Evolutionary conservation across 2,329 filamentous ascomycete species (phyloP), one percentile per base, ranked within the genome.

Genomic region (Fusarium xyrophilum): DNA sequence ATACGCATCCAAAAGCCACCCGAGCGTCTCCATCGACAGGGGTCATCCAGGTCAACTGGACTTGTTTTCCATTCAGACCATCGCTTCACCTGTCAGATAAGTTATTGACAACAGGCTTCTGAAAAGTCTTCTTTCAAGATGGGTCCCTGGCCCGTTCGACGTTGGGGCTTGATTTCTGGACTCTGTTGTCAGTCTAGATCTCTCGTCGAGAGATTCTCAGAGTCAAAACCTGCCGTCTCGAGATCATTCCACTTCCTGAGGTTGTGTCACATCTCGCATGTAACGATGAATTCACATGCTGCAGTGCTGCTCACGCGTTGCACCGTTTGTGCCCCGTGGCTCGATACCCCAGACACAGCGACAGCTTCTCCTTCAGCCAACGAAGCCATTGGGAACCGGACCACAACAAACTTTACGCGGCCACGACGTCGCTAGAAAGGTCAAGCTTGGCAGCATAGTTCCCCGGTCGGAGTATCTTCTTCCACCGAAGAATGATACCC

Each of bases 1-100:
- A 40, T 42, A 32, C 42, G 60, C 65, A 68, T 69, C 69, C 65
- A 66, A 62, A 44, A 28, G 28, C 65, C 61, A 66, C 21, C 56
- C 61, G 30, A 69, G 59, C 48, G 65, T 63, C 64, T 43, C 50
- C 56, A 40, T 59, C 13, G 60, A 63, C 68, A 70, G 53, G 68
- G 68, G 38, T 62, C 21, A 65, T 63, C 67, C 67, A 70, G 53
- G 60, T 60, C 54, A 46, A 46, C 39, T 52, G 36, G 57, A 56
- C 51, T 58, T 67, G 36, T 59, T 59, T 64, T 59, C 51, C 42
- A 12, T 60, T 33, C 46, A 30, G 46, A n/a, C 42, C 52, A 40
- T 47, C 32, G 27, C 36, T 53, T 63, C 25, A 39, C 40, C 67
- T 67, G 66, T 67, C 58, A 60, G 50, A 47, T 51, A 40, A 60